These are phyloP conservation scores for Heliosperma pusillum DNA, from an alignment of 148 eudicot species.

Conservation along the genomic window DNA sequence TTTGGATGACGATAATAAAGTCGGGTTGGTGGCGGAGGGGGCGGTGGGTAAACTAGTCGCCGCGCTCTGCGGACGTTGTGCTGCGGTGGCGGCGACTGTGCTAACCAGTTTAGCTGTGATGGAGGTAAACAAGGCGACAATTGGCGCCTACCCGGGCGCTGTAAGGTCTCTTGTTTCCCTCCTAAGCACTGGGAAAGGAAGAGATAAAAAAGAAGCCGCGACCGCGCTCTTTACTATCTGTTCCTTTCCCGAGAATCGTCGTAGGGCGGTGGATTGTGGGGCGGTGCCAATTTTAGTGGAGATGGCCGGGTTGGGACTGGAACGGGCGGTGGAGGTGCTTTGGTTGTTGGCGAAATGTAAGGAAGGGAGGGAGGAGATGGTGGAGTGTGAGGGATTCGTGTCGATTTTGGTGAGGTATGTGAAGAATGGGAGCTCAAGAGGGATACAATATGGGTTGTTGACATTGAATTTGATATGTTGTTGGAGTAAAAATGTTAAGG, in stretches of 20 bases:
- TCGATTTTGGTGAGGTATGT: constrained; percentile 51
- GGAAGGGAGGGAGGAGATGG: constrained; percentile 65
- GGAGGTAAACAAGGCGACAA: constrained; percentile 89
- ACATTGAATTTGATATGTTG: constrained; percentile 58
- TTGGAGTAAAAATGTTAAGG: constrained; percentile 39
- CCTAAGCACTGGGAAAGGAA: constrained; percentile 39
- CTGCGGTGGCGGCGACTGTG: constrained; percentile 70
- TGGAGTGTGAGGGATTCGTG: constrained; percentile 36
- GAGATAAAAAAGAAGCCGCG: constrained; percentile 82
- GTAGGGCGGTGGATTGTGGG: constrained; percentile 57
- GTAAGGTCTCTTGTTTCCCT: constrained; percentile 52
- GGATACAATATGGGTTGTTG: constrained; percentile 64
- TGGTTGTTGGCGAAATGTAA: constrained; percentile 67
- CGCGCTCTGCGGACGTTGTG: constrained; percentile 34
- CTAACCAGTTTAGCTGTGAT: constrained; percentile 79
- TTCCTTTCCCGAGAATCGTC: constrained; percentile 68
- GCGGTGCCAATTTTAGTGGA: constrained; percentile 45
- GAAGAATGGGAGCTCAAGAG: constrained; percentile 73
- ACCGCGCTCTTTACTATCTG: constrained; percentile 76
- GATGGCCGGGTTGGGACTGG: constrained; percentile 51
- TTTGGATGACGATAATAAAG: constrained; percentile 76
- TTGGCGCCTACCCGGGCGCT: constrained; percentile 74
- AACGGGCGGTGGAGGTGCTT: constrained; percentile 75
- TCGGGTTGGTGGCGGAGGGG: constrained; percentile 92
- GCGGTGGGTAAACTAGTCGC: constrained; percentile 54